These are phyloP conservation scores for Aurantiochytrium sp. DNA, from an alignment of 108 stramenopile species.

Conservation along the genomic window DNA sequence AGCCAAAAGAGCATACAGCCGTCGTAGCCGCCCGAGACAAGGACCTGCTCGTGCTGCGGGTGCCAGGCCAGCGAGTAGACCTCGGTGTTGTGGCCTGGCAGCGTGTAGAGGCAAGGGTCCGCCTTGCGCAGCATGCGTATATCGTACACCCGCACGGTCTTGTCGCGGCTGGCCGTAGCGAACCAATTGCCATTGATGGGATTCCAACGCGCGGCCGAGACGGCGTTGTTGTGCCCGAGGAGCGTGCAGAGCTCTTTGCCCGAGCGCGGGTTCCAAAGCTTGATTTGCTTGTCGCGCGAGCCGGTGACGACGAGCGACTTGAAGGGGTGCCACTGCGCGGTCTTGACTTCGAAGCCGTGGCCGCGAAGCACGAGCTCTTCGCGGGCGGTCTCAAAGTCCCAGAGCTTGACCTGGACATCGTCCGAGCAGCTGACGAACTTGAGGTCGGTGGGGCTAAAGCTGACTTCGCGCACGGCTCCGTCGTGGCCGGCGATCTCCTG, in stretches of 20 bases:
- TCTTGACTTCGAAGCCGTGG: constrained; percentile 93
- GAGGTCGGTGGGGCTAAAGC: constrained; percentile 83
- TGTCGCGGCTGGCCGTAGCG: constrained; percentile 79
- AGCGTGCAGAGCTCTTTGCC: constrained; percentile 75
- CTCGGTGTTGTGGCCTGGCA: constrained; percentile 74
- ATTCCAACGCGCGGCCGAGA: constrained; percentile 87
- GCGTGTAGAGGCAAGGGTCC: constrained; percentile 60
- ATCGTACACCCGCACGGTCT: constrained; percentile 87
- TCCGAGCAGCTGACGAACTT: constrained; percentile 90
- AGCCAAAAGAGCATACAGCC: constrained; percentile 89
- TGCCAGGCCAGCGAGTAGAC: constrained; percentile 90
- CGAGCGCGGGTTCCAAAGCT: constrained; percentile 89
- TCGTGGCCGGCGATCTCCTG: constrained; percentile 76
- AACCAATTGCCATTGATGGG: constrained; percentile 88
- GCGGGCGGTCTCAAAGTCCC: constrained; percentile 76
- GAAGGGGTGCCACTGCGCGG: constrained; percentile 83
- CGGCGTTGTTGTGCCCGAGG: constrained; percentile 90
- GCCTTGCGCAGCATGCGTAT: constrained; percentile 86
- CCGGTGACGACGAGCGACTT: constrained; percentile 80
- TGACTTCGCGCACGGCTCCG: constrained; percentile 78
- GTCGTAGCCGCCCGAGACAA: constrained; percentile 90
- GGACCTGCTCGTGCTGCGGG: constrained; percentile 80
- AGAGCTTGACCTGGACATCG: constrained; percentile 83
- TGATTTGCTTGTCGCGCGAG: constrained; percentile 81
- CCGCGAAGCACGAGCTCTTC: constrained; percentile 79